Conservation (phyloP, 257 asterid species). For the Solanum virginianum region DNA sequence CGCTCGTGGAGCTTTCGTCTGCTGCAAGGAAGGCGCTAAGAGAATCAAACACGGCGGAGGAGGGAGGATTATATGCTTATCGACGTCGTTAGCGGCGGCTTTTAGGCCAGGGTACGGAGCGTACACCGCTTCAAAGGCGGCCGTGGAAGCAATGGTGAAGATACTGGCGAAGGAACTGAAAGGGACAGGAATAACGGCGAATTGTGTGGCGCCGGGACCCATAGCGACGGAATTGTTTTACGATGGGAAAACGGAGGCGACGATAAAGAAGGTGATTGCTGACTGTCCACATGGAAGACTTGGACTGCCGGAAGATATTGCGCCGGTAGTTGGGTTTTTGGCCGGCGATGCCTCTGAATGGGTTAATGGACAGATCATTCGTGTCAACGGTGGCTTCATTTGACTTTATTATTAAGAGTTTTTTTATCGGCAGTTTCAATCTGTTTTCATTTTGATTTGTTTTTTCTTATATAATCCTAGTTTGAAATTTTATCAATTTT, state of each 20-base stretch:
- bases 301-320: constrained; percentile 49
- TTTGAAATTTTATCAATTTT: too few species aligned
- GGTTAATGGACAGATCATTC: constrained; percentile 56
- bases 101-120: constrained; percentile 43
- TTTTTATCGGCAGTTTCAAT: too few species aligned
- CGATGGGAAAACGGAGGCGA: constrained; percentile 45
- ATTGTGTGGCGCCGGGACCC: constrained; percentile 55
- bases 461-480: too few species aligned
- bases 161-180: constrained; percentile 56
- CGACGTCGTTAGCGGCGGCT: constrained; percentile 41
- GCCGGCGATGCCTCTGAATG: constrained; percentile 44
- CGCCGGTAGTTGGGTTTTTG: constrained; percentile 42
- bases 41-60: constrained; percentile 58
- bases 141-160: constrained; percentile 68
- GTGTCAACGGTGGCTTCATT: constrained; percentile 21
- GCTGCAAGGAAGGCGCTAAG: constrained; percentile 44
- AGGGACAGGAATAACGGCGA: constrained; percentile 57
- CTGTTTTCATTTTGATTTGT: too few species aligned
- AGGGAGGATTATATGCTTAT: constrained; percentile 43
- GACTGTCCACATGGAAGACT: constrained; percentile 43
- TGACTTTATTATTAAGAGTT: background rate
- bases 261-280: constrained; percentile 27
- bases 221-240: constrained; percentile 52
- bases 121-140: constrained; percentile 64
- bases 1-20: constrained; percentile 48